Base-by-base conservation (phyloP, 2,329 filamentous ascomycete species). In the Aspergillus transmontanensis region DNA sequence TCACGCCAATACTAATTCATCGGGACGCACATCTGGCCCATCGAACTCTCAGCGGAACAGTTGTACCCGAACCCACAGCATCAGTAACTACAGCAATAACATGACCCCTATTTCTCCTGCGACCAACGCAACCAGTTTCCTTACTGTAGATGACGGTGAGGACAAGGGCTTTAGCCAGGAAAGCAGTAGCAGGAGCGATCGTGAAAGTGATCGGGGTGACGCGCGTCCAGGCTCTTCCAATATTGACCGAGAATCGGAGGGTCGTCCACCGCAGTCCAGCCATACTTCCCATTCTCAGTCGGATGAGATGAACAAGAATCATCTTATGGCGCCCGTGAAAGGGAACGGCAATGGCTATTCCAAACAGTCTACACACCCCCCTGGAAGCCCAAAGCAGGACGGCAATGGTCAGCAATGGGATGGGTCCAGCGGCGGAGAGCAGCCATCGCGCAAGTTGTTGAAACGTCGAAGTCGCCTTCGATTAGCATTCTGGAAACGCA, bases 111-210 rank as follows among this genome's bases (percentile, higher is more conserved):
- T 78, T 5, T 80, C 79, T 6, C 78, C 78, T 1, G 74, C 76
- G 12, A 81, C 80, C n/a, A 80, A 81, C 62, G 79, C 79, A 21
- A 80, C 79, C 39, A 81, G 80, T 62, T 75, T 81, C 32, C 69
- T 81, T 36, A 79, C 77, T 16, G 73, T 75, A 32, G 78, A 81
- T 53, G 80, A 78, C 55, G 69, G 75, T 26, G 79, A 80, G 41
- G 79, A 81, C 54, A 77, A 76, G 55, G 72, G 72, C 2, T 58
- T 67, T 39, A 64, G 68, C 26, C 69, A 71, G 23, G 73, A 74
- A 53, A 72, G 71, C 61, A 68, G 73, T 16, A 66, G 66, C 23
- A 69, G 70, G 55, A 75, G 73, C 56, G 74, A 76, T 14, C 68
- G 71, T 30, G 72, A 68, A 50, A 71, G 70, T 48, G 72, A 75